A percentile compares a stretch with the other conserved stretches of the same genome.
Evolutionary conservation across 2,329 filamentous ascomycete species (phyloP).

Genomic region (Elsinoe australis): DNA sequence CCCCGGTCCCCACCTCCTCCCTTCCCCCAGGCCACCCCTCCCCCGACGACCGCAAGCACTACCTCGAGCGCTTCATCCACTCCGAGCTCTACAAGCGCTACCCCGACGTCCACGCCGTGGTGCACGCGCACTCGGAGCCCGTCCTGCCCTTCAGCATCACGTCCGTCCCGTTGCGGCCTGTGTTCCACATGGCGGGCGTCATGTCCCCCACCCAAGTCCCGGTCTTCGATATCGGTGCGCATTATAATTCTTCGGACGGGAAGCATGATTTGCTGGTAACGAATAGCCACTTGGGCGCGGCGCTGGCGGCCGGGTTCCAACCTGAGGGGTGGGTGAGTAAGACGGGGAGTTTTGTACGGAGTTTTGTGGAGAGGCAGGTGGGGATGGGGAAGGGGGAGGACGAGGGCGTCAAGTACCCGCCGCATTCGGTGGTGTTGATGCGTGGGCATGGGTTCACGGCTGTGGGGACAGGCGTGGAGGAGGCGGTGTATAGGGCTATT

Average conservation of each 20-base stretch:
- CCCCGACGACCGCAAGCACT: constrained; percentile 24
- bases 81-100: constrained; percentile 39
- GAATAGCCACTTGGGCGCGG: constrained; percentile 29
- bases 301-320: constrained; percentile 29
- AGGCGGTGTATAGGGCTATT: constrained; percentile 40
- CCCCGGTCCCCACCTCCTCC: constrained; percentile 23
- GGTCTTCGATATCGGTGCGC: constrained; percentile 29
- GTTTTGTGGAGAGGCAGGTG: constrained; percentile 20
- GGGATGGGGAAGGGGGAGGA: constrained; percentile 5
- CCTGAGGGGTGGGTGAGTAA: constrained; percentile 25
- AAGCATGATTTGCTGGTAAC: constrained; percentile 32
- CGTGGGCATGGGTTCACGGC: constrained; percentile 42
- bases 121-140: constrained; percentile 38
- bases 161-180: constrained; percentile 33
- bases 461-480: constrained; percentile 36
- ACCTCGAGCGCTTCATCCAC: constrained; percentile 41
- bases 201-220: constrained; percentile 33
- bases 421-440: constrained; percentile 30
- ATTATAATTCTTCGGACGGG: constrained; percentile 28
- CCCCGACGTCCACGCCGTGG: constrained; percentile 36
- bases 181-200: constrained; percentile 39
- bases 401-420: constrained; percentile 20
- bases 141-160: constrained; percentile 39
- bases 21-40: constrained; percentile 23
- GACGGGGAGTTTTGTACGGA: constrained; percentile 27